Conservation (phyloP, 1,139 yeast genomes). For the Taphrina populina region DNA sequence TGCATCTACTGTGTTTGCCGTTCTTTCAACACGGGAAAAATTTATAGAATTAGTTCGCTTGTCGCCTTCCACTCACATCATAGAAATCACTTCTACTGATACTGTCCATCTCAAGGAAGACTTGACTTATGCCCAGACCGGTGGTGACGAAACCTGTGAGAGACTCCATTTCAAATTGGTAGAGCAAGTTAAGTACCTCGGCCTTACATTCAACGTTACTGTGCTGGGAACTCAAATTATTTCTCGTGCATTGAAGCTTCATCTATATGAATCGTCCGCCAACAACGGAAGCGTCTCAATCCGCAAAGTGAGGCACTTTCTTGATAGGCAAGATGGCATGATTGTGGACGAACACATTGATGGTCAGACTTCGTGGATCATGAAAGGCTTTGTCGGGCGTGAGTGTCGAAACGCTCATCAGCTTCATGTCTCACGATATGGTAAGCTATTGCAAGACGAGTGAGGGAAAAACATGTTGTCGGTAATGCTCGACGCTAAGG, state of each 20-base stretch:
- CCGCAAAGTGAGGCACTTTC: slow-evolving; percentile 21
- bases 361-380: slow-evolving; percentile 19
- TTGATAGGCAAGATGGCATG: no score
- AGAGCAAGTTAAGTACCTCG: slow-evolving; percentile 14
- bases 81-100: slow-evolving; percentile 22
- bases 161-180: slow-evolving; percentile 11
- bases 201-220: slow-evolving; percentile 8
- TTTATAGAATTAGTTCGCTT: background rate
- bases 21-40: slow-evolving; percentile 11
- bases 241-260: background rate
- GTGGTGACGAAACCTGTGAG: background rate
- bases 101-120: background rate
- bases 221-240: slow-evolving; percentile 22
- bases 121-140: slow-evolving; percentile 2
- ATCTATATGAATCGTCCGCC: slow-evolving; percentile 21
- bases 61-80: slow-evolving; percentile 9
- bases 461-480: no score
- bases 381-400: slow-evolving; percentile 11
- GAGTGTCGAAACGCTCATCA: slow-evolving; percentile 26
- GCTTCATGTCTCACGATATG: slow-evolving; percentile 16
- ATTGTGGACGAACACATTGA: slow-evolving; percentile 4
- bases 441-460: background rate
- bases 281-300: slow-evolving; percentile 16
- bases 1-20: background rate
- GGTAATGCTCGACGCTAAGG: background rate